phyloP scores from a whole-genome alignment of 352 stramenopile species.

The Pseudoperonospora humuli region DNA sequence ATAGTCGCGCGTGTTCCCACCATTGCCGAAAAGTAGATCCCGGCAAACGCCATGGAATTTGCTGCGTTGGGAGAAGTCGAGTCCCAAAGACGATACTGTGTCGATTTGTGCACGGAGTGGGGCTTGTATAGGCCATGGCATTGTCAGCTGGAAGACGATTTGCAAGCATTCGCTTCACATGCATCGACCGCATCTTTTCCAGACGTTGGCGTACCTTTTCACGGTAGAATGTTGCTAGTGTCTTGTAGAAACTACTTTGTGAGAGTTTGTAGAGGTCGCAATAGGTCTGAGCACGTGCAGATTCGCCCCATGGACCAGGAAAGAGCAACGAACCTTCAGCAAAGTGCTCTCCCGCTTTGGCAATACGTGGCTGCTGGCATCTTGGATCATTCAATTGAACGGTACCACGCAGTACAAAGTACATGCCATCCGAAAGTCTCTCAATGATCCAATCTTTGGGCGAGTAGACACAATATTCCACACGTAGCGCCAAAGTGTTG shows the following conservation, averaged over 20 bases:
- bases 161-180: conserved; percentile 65
- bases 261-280: conserved; percentile 71
- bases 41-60: conserved; percentile 37
- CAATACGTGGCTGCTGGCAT: conserved; percentile 24
- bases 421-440: conserved; percentile 56
- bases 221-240: conserved; percentile 47
- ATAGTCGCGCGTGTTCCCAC: conserved; percentile 46
- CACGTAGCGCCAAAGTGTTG: conserved; percentile 47
- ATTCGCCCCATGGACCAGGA: conserved; percentile 34
- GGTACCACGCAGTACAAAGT: conserved; percentile 47
- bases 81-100: conserved; percentile 6
- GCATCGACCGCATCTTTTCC: conserved; percentile 49
- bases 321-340: conserved; percentile 45
- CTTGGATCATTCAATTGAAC: conserved; percentile 34
- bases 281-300: conserved; percentile 53
- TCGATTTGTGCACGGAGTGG: background rate
- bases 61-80: background rate
- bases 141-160: conserved; percentile 28
- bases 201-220: conserved; percentile 22
- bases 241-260: conserved; percentile 40
- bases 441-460: conserved; percentile 74
- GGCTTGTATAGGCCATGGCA: background rate
- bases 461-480: conserved; percentile 45
- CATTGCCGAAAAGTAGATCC: conserved; percentile 49
- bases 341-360: conserved; percentile 49